phyloP scores from a whole-genome alignment of 75 land plant species.

The Pinus tabuliformis region DNA sequence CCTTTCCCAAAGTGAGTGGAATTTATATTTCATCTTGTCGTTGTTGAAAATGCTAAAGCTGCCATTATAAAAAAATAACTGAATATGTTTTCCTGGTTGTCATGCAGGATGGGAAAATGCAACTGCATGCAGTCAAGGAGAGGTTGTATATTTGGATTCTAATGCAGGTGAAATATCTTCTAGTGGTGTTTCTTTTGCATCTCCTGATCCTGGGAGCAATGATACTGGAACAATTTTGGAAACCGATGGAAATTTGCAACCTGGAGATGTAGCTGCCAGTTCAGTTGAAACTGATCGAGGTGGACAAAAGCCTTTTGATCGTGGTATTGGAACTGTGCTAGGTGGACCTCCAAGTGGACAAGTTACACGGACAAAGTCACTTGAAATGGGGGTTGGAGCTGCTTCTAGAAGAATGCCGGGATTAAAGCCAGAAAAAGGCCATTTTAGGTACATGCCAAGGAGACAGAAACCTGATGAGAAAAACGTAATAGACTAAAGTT shows the following conservation, averaged over 20 bases:
- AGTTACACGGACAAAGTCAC: neutral
- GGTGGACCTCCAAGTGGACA: neutral
- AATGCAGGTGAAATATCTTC: neutral
- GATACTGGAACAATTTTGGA: slow-evolving; percentile 5
- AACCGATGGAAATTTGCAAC: neutral
- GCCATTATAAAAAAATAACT: neutral
- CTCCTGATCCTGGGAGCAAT: neutral
- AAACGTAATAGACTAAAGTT: neutral
- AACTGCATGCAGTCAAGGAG: neutral
- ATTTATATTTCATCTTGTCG: neutral
- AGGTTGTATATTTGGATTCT: neutral
- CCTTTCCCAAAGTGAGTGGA: slow-evolving; percentile 9
- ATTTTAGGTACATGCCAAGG: slow-evolving; percentile 5
- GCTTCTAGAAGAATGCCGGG: neutral
- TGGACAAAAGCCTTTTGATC: slow-evolving; percentile 2
- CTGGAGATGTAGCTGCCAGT: neutral
- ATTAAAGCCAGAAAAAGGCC: slow-evolving; percentile 5
- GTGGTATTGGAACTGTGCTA: neutral
- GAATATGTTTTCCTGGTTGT: neutral
- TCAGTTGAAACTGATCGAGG: slow-evolving; percentile 1
- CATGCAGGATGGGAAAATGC: slow-evolving; percentile 11
- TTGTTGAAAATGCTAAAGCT: neutral
- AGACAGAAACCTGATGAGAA: neutral
- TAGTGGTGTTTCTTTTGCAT: neutral
- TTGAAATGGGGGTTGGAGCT: neutral